Evolutionary conservation across 2,329 filamentous ascomycete genomes (phyloP).

Genomic region (Fusarium brachygibbosum): DNA sequence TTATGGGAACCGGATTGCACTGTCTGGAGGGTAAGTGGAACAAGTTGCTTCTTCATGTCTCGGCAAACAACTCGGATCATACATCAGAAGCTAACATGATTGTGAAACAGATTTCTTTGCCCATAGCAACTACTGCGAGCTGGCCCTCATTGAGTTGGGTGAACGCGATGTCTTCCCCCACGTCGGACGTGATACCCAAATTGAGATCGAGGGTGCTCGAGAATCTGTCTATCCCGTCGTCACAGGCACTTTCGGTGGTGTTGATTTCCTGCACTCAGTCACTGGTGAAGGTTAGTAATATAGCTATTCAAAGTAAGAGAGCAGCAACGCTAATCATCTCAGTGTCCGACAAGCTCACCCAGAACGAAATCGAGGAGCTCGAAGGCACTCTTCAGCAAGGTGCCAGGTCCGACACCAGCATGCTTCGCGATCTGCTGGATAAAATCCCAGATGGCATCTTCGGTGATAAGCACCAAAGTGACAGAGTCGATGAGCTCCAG

Average conservation of each 20-base stretch:
- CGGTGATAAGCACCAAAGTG: slow-evolving; percentile 78
- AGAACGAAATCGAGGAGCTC: slow-evolving; percentile 90
- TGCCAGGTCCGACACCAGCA: slow-evolving; percentile 74
- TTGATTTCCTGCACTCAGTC: slow-evolving; percentile 93
- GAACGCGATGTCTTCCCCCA: slow-evolving; percentile 88
- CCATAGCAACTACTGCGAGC: slow-evolving; percentile 92
- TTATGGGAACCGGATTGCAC: slow-evolving; percentile 89
- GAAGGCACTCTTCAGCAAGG: slow-evolving; percentile 82
- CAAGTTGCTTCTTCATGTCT: background rate
- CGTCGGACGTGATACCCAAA: slow-evolving; percentile 79
- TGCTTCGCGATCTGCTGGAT: slow-evolving; percentile 83
- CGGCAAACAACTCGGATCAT: background rate
- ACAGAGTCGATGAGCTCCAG: slow-evolving; percentile 84
- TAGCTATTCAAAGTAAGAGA: background rate
- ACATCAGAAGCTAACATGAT: slow-evolving; percentile 23
- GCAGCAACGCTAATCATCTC: slow-evolving; percentile 27
- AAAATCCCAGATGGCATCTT: slow-evolving; percentile 87
- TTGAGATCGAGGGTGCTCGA: slow-evolving; percentile 76
- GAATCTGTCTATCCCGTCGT: slow-evolving; percentile 82
- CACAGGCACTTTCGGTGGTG: slow-evolving; percentile 93
- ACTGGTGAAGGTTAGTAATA: slow-evolving; percentile 70
- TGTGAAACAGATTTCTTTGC: slow-evolving; percentile 79
- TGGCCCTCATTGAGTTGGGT: slow-evolving; percentile 88
- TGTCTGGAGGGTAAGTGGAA: slow-evolving; percentile 77
- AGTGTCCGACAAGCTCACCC: slow-evolving; percentile 89